These are phyloP conservation scores for Schwanniomyces vanrijiae DNA, from an alignment of 805 yeast genomes.

Conservation along the genomic window DNA sequence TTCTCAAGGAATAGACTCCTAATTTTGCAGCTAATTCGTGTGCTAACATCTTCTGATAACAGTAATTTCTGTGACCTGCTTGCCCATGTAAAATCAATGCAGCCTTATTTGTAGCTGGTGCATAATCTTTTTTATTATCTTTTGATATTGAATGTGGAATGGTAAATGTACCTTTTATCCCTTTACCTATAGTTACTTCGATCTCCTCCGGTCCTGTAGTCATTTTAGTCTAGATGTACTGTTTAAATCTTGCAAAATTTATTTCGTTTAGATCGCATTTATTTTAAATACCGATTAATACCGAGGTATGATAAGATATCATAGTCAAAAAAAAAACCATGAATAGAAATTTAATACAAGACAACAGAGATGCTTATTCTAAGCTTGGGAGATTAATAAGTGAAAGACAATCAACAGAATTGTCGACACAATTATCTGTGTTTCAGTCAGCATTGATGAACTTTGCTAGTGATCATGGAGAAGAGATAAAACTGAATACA, in stretches of 20 bases:
- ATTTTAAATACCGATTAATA: not conserved
- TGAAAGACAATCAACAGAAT: slow-evolving; percentile 56
- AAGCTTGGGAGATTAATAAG: slow-evolving; percentile 51
- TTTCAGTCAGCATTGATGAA: slow-evolving; percentile 76
- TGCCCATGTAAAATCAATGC: slow-evolving; percentile 80
- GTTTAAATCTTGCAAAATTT: not conserved
- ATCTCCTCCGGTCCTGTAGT: slow-evolving; percentile 28
- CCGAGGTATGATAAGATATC: not conserved
- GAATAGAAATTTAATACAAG: slow-evolving; percentile 2
- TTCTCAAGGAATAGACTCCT: slow-evolving; percentile 68
- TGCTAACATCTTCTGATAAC: slow-evolving; percentile 68
- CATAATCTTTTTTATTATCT: slow-evolving; percentile 22
- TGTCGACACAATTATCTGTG: slow-evolving; percentile 69
- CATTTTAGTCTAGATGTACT: not conserved
- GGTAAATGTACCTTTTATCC: slow-evolving; percentile 38
- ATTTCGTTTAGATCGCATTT: not conserved
- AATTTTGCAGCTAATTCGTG: slow-evolving; percentile 52
- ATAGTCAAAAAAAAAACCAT: not conserved
- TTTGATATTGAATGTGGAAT: slow-evolving; percentile 33
- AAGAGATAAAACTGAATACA: slow-evolving; percentile 62
- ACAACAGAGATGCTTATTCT: slow-evolving; percentile 36
- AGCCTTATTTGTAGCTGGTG: slow-evolving; percentile 47
- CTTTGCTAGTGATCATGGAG: slow-evolving; percentile 71
- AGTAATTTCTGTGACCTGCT: slow-evolving; percentile 80
- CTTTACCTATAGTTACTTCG: slow-evolving; percentile 32